phyloP scores from a whole-genome alignment of 2,329 filamentous ascomycete genomes.

The Coniochaeta sp. region DNA sequence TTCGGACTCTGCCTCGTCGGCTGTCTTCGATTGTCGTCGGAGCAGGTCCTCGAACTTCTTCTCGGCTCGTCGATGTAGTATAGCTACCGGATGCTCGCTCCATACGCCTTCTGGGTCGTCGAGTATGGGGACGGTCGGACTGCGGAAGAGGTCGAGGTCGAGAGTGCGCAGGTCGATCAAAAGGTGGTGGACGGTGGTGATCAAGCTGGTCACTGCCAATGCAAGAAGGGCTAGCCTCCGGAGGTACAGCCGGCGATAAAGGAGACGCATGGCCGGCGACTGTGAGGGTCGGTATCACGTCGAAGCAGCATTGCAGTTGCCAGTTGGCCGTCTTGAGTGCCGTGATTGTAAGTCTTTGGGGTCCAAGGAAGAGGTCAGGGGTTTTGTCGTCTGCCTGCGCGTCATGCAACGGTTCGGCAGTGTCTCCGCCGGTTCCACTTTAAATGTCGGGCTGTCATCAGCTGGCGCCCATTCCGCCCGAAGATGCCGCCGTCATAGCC shows the following conservation, averaged over 20 bases:
- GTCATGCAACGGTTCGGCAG: no score
- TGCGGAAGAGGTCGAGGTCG: background rate
- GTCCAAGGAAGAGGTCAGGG: no score
- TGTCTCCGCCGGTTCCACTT: no score
- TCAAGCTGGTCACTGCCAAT: background rate
- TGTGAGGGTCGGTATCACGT: background rate
- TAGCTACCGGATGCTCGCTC: background rate
- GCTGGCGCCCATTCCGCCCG: no score
- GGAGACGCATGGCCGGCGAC: background rate
- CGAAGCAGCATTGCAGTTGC: background rate
- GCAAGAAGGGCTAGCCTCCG: background rate
- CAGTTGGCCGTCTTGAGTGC: no score
- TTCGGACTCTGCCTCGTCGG: conserved; percentile 27
- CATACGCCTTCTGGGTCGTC: background rate
- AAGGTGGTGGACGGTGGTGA: background rate
- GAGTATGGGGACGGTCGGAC: background rate
- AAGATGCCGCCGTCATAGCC: no score
- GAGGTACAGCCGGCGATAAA: background rate
- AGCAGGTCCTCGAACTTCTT: conserved; percentile 23
- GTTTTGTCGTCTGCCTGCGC: no score
- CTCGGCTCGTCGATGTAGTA: background rate
- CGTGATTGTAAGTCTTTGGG: no score
- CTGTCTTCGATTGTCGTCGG: conserved; percentile 28
- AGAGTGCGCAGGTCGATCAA: background rate
- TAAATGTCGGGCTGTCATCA: no score